A percentile compares a stretch with the other conserved stretches of the same genome.
These are phyloP conservation scores for Populus ilicifolia DNA, from an alignment of 345 rosid species.

Conservation along the genomic window DNA sequence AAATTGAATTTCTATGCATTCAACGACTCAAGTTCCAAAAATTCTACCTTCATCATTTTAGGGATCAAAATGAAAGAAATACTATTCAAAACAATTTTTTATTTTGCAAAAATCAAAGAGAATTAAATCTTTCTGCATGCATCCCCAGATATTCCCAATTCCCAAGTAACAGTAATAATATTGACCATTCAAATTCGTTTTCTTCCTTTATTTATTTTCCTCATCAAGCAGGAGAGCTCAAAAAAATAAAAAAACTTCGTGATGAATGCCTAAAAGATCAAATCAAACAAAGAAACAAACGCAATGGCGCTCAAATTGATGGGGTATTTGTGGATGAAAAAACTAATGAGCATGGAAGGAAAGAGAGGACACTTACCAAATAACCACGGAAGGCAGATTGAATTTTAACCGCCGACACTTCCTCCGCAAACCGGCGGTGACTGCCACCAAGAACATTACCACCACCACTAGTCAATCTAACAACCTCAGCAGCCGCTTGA, in stretches of 20 bases:
- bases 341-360: neutral
- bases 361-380: constrained; percentile 20
- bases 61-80: neutral
- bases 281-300: neutral
- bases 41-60: too few species aligned
- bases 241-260: neutral
- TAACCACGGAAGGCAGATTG: constrained; percentile 35
- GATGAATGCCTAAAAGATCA: neutral
- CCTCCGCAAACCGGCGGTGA: constrained; percentile 13
- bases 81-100: neutral
- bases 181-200: neutral
- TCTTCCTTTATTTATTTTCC: neutral
- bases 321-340: neutral
- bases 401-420: constrained; percentile 19
- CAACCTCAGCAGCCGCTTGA: constrained; percentile 34
- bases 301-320: neutral
- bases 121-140: neutral
- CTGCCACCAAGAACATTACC: neutral
- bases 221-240: neutral
- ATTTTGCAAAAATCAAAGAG: neutral
- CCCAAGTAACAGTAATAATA: neutral
- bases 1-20: neutral
- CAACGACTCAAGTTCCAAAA: neutral
- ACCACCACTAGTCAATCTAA: constrained; percentile 21
- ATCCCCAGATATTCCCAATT: neutral